Conservation (phyloP, 495 filamentous ascomycete species). For the Penicillium diatomitis region DNA sequence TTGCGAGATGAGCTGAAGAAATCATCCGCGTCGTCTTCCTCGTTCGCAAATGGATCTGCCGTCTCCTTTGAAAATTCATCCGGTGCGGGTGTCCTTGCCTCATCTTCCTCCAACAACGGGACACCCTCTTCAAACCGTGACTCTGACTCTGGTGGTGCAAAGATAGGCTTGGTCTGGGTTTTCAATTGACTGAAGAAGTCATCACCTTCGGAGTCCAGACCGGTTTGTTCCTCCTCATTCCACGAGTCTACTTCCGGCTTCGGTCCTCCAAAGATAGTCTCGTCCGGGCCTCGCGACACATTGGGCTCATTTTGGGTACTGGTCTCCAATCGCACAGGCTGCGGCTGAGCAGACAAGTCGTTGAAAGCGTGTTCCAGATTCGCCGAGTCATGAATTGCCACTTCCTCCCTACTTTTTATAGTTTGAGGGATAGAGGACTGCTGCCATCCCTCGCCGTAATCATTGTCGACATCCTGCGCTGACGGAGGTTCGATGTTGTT, state of each 20-base stretch:
- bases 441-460: too few relatives aligned
- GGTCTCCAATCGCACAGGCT: too few relatives aligned
- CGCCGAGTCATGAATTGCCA: too few relatives aligned
- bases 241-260: conserved; percentile 18
- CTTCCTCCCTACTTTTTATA: too few relatives aligned
- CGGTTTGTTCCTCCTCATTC: conserved; percentile 17
- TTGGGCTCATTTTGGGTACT: too few relatives aligned
- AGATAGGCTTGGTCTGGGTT: conserved; percentile 40
- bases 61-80: conserved; percentile 10
- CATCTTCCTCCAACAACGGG: conserved; percentile 29
- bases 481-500: too few relatives aligned
- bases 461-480: too few relatives aligned
- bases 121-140: conserved; percentile 41
- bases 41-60: conserved; percentile 26
- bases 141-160: conserved; percentile 34
- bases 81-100: conserved; percentile 12
- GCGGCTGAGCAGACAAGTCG: too few relatives aligned
- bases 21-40: conserved; percentile 28
- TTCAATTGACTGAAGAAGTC: conserved; percentile 43
- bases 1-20: conserved; percentile 25
- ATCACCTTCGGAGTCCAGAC: conserved; percentile 33
- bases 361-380: too few relatives aligned
- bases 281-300: too few relatives aligned
- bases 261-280: background rate
- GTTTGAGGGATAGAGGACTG: too few relatives aligned